Base-by-base conservation (phyloP, 768 basidiomycete genomes). In the Trametes coccinea region DNA sequence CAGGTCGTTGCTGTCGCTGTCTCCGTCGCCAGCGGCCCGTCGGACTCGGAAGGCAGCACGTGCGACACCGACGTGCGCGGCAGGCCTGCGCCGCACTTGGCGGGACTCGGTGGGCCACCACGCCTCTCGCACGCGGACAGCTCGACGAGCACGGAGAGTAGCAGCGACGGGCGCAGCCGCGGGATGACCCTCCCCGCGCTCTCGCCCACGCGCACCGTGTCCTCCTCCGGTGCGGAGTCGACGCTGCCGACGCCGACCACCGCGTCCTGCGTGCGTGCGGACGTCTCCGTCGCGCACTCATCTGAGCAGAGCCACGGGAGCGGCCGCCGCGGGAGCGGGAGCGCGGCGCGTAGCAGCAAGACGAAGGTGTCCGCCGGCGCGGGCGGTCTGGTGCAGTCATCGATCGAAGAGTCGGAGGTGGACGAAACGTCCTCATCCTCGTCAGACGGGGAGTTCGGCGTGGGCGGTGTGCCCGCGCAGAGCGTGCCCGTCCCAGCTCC, bases 191-290 rank as follows among this genome's bases (percentile, higher is more conserved):
- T 64, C 33, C 69, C 69, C 40, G 69, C 69, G 54, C 67, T 70
- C 50, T 70, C 69, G 40, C 70, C 70, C 0, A 71, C 68, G 40
- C 67, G 68, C 29, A 71, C 67, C 27, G 56, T 57, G 5, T 65
- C 64, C 5, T 69, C 68, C 3, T 60, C 60, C 6, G 51, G 60
- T 13, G 66, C 68, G 16, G 63, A 65, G 29, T 53, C 56, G 17
- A 58, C 59, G 30, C 67, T 67, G 49, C 66, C 60, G 22, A 71
- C 70, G 46, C 70, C 70, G 40, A 65, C 63, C 33, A 66, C 63
- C 43, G 37, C 40, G 31, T 59, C 62, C 9, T 59, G 59, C 49
- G 30, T 27, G 46, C 59, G 59, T 51, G 22, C 22, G 22, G 59
- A 60, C 55, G 46, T 45, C 39, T 60, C 59, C 6, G 37, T 62